A percentile compares a stretch with the other conserved stretches of the same genome.
These are phyloP conservation scores for Candida takata DNA, from an alignment of 805 yeast genomes.

Conservation along the genomic window DNA sequence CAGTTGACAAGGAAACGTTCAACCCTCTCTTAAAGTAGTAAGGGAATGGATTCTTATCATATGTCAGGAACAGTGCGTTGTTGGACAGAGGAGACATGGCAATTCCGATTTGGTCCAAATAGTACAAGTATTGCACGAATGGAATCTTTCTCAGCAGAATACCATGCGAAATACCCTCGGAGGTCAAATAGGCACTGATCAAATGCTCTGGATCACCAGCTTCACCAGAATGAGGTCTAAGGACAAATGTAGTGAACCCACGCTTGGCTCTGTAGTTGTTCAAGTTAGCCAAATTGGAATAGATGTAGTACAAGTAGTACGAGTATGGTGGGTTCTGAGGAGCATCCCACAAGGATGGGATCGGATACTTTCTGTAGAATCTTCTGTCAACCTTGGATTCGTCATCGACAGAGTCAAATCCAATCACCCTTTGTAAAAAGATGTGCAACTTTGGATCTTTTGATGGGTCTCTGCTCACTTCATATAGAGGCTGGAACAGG, in stretches of 20 bases:
- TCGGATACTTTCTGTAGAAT: constrained; percentile 74
- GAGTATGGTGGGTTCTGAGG: constrained; percentile 93
- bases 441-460: constrained; percentile 87
- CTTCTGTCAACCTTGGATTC: constrained; percentile 89
- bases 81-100: constrained; percentile 98
- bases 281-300: constrained; percentile 77
- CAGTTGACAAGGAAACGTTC: constrained; percentile 91
- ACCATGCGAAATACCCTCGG: constrained; percentile 95
- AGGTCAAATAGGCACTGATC: constrained; percentile 78
- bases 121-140: constrained; percentile 86
- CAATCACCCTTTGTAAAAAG: constrained; percentile 89
- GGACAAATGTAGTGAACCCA: constrained; percentile 81
- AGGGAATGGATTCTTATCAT: constrained; percentile 95
- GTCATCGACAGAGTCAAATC: constrained; percentile 97
- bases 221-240: constrained; percentile 98
- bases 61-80: constrained; percentile 90
- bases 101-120: constrained; percentile 89
- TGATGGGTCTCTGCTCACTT: constrained; percentile 78
- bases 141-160: constrained; percentile 90
- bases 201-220: constrained; percentile 99
- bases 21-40: constrained; percentile 87
- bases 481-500: constrained; percentile 81
- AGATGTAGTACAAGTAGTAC: constrained; percentile 84
- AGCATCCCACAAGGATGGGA: constrained; percentile 77
- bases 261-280: constrained; percentile 75